phyloP scores from a whole-genome alignment of 192 early-diverging fungal species.

The Umbelopsis vinacea region DNA sequence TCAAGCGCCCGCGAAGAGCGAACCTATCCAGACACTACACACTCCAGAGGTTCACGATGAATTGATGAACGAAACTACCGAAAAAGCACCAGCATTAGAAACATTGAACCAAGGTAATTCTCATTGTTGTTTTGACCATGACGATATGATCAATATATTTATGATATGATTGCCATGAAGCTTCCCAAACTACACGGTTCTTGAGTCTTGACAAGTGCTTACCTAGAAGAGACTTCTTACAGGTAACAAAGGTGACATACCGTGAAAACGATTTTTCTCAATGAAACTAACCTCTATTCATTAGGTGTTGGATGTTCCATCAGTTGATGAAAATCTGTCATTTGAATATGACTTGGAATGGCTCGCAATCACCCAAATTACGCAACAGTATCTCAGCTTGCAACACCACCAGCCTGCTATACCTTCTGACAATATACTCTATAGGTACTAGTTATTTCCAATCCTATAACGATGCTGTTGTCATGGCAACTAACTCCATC shows the following conservation, averaged over 20 bases:
- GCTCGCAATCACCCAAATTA: slow-evolving; percentile 75
- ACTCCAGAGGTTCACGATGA: slow-evolving; percentile 44
- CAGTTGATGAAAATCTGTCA: slow-evolving; percentile 41
- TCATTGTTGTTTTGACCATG: too few relatives aligned
- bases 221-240: slow-evolving; percentile 77
- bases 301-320: slow-evolving; percentile 61
- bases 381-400: slow-evolving; percentile 59
- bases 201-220: slow-evolving; percentile 95
- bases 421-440: slow-evolving; percentile 48
- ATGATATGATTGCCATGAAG: neutral
- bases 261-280: neutral
- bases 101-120: neutral
- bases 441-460: slow-evolving; percentile 39
- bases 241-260: slow-evolving; percentile 53
- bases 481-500: neutral
- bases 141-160: too few relatives aligned
- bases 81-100: neutral
- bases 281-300: neutral
- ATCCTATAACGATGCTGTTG: neutral
- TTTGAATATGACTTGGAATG: slow-evolving; percentile 89
- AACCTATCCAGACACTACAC: neutral
- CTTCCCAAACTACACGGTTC: slow-evolving; percentile 69
- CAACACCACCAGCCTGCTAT: slow-evolving; percentile 49
- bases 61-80: neutral
- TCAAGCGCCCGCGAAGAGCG: slow-evolving; percentile 40